A percentile compares a stretch with the other conserved stretches of the same genome.
Evolutionary conservation across 495 filamentous ascomycete genomes (phyloP).

Genomic region (Podospora appendiculata): DNA sequence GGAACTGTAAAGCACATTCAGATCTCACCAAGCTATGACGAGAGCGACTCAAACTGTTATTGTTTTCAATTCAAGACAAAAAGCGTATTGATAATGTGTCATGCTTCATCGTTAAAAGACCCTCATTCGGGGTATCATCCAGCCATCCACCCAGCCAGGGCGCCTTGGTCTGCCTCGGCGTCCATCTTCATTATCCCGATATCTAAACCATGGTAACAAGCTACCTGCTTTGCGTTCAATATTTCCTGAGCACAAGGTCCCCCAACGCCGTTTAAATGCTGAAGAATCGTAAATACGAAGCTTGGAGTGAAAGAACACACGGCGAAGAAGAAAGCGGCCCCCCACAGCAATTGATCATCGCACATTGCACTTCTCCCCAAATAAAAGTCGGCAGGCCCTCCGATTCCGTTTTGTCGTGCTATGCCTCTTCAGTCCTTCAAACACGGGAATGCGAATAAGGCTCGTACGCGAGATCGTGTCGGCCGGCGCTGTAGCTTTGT

Average conservation of each 20-base stretch:
- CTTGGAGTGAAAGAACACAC: neutral
- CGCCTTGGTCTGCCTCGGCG: neutral
- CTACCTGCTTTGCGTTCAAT: too few species aligned
- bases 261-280: neutral
- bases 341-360: neutral
- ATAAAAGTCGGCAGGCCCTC: too few species aligned
- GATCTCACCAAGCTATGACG: too few species aligned
- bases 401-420: too few species aligned
- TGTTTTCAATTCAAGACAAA: too few species aligned
- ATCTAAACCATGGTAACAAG: too few species aligned
- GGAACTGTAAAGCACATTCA: too few species aligned
- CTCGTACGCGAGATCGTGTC: constrained; percentile 42
- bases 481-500: constrained; percentile 2
- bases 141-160: neutral
- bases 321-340: neutral
- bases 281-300: neutral
- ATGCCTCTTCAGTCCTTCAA: constrained; percentile 13
- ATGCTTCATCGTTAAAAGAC: neutral
- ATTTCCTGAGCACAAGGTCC: neutral
- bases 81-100: neutral
- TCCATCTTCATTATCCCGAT: neutral
- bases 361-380: too few species aligned
- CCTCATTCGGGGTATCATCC: neutral
- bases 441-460: constrained; percentile 41
- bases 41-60: too few species aligned